Evolutionary conservation across 1,284 basidiomycete species (phyloP), one percentile per base, ranked within the genome.

Genomic region (Sanghuangporus sanghuang): DNA sequence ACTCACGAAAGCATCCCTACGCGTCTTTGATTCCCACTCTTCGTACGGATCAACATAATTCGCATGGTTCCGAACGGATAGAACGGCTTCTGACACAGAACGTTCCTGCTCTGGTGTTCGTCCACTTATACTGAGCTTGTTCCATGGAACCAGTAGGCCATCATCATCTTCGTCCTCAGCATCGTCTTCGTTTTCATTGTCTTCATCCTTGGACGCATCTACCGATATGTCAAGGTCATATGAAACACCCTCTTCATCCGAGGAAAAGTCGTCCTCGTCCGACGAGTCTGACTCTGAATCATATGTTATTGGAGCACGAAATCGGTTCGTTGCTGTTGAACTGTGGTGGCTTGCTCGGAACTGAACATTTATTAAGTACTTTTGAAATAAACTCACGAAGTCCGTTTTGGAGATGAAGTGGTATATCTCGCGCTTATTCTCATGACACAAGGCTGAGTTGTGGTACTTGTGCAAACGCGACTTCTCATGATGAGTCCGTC

Each of bases 41-140:
- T 90, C 88, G 66, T 90, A 90, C 18, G 86, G 85, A 69, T 92
- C 90, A 63, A 84, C 77, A 76, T 91, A 81, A 62, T 81, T 80
- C 14, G 84, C 81, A 18, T 83, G 82, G 42, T 88, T 77, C 21
- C 87, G 82, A 64, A 92, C 89, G 7, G 88, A 82, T 4, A 86
- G 83, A 4, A 92, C 75, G 0, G 86, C 86, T 23, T 90, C 90
- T 65, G 88, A 83, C 49, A 86, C 76, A 46, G 82, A 73, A 40
- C 80, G 77, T 61, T 77, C 76, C 67, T 89, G 84, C 4, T 80
- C 75, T 2, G 77, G 71, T 23, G 76, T 69, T 42, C 71, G 69
- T 18, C 55, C 59, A 16, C 65, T 64, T 9, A 64, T 32, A 8
- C 50, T 38, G 18, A 64, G 44, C 21, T 60, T 54, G n/a, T 55